Percentiles rank a stretch among this genome's conserved stretches.
Conservation (phyloP, 129 eudicot species). For the Scalesia atractyloides region DNA sequence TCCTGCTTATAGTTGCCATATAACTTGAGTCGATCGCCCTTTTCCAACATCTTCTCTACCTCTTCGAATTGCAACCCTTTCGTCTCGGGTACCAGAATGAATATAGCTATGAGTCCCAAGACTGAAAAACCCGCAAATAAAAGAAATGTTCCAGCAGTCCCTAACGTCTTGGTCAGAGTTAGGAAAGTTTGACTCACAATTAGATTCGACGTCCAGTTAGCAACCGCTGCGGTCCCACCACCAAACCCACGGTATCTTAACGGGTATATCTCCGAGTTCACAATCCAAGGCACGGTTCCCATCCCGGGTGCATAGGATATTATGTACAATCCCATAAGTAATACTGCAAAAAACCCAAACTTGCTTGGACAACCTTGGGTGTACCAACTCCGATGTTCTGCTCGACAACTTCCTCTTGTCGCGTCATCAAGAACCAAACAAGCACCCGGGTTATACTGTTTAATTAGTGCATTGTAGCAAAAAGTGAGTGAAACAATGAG, state of each 20-base stretch:
- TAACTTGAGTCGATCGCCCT: conserved; percentile 4
- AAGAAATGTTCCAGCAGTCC: conserved; percentile 23
- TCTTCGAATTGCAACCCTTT: conserved; percentile 67
- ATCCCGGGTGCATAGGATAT: conserved; percentile 10
- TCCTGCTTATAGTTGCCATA: background rate
- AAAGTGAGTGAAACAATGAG: background rate
- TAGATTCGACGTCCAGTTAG: conserved; percentile 6
- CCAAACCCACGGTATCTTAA: conserved; percentile 4
- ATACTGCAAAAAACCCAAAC: background rate
- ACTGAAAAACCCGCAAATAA: conserved; percentile 23
- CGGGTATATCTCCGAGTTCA: conserved; percentile 8
- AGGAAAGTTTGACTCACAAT: conserved; percentile 18
- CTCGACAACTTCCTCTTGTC: conserved; percentile 32
- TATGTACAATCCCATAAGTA: conserved; percentile 14
- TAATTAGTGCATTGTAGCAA: background rate
- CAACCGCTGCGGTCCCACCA: background rate
- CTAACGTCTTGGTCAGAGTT: conserved; percentile 13
- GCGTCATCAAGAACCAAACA: conserved; percentile 32
- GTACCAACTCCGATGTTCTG: conserved; percentile 49
- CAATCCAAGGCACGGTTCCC: conserved; percentile 20
- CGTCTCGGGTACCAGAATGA: conserved; percentile 56
- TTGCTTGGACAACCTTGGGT: conserved; percentile 65
- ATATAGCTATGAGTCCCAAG: conserved; percentile 41
- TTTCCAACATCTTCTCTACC: conserved; percentile 46
- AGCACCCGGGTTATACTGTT: conserved; percentile 47